These are phyloP conservation scores for Globisporangium paroecandrum DNA, from an alignment of 352 stramenopile species.

Conservation along the genomic window DNA sequence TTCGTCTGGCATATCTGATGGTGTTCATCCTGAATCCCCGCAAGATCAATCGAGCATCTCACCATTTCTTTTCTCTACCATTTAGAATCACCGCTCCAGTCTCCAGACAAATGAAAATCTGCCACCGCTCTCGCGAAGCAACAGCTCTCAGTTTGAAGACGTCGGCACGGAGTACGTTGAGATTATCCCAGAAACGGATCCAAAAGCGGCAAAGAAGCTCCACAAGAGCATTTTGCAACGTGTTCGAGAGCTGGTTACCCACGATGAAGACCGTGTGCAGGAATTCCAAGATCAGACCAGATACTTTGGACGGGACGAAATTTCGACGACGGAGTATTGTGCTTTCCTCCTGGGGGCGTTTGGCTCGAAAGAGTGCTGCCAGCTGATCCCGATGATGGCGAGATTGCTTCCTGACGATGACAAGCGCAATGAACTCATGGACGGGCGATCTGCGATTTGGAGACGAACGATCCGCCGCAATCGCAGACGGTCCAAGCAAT, in stretches of 20 bases:
- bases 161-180: conserved; percentile 54
- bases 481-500: conserved; percentile 73
- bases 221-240: conserved; percentile 72
- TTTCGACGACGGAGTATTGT: conserved; percentile 69
- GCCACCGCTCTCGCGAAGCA: conserved; percentile 15
- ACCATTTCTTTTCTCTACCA: not conserved
- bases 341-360: conserved; percentile 70
- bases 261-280: conserved; percentile 69
- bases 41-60: not conserved
- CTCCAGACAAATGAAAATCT: conserved; percentile 7
- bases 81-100: conserved; percentile 4
- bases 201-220: conserved; percentile 59
- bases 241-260: conserved; percentile 52
- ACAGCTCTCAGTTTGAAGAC: conserved; percentile 33
- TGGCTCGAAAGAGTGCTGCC: conserved; percentile 61
- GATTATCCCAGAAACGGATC: conserved; percentile 48
- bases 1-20: not conserved
- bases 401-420: conserved; percentile 59
- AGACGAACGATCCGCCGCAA: conserved; percentile 54
- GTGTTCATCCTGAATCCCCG: no score
- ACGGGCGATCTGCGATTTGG: conserved; percentile 60
- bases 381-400: conserved; percentile 74
- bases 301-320: conserved; percentile 70
- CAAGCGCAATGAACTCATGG: conserved; percentile 60
- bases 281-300: conserved; percentile 80